Conservation (phyloP, 2,329 filamentous ascomycete species). For the Pestalotiopsis sp. region DNA sequence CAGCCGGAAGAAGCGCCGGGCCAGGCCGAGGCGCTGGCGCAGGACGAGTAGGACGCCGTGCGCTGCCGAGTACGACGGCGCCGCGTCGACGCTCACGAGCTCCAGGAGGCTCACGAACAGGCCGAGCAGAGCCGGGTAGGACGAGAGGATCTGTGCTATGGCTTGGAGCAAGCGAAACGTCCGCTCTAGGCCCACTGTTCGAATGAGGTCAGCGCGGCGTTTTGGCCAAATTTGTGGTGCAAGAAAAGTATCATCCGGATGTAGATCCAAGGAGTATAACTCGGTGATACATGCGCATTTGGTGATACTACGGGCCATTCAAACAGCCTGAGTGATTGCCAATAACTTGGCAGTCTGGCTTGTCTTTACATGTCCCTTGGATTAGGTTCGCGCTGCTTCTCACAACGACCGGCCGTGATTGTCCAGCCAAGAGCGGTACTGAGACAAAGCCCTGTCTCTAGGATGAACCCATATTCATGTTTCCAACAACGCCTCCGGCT, state of each 20-base stretch:
- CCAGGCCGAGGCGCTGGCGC: constrained; percentile 46
- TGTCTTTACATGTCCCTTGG: no score
- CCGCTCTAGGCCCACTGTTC: constrained; percentile 63
- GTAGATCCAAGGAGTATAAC: background rate
- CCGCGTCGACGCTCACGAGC: constrained; percentile 14
- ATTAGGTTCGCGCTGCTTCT: no score
- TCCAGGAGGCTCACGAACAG: constrained; percentile 31
- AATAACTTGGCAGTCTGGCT: no score
- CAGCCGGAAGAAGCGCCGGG: constrained; percentile 66
- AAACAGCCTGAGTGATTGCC: no score
- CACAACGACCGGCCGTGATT: no score
- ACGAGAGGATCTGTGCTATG: constrained; percentile 48
- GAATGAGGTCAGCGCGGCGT: background rate
- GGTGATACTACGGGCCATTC: no score
- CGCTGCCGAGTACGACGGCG: constrained; percentile 30
- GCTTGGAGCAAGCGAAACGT: constrained; percentile 61
- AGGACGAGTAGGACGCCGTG: constrained; percentile 36
- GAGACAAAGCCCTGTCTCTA: no score
- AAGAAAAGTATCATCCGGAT: background rate
- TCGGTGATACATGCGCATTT: background rate
- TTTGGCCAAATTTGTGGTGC: background rate
- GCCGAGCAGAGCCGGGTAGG: constrained; percentile 44
- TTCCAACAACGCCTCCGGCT: no score
- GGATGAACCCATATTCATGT: no score
- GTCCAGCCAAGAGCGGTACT: no score